A percentile compares a stretch with the other conserved stretches of the same genome.
These are phyloP conservation scores for Ogataea siamensis DNA, from an alignment of 805 yeast species.

Conservation along the genomic window DNA sequence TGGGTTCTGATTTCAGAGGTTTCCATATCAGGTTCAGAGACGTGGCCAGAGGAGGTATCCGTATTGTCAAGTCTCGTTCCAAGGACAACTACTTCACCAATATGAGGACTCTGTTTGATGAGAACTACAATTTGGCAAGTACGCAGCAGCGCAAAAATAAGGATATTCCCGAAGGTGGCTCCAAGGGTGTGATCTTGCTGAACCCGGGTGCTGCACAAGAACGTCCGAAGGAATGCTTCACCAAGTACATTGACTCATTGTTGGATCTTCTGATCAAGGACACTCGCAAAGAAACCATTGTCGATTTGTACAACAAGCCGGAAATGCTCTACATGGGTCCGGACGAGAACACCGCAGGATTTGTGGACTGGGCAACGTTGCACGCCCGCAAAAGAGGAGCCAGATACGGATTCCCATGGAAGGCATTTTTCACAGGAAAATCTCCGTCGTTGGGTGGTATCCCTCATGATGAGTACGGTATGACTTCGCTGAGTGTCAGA, in stretches of 20 bases:
- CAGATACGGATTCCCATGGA: conserved; percentile 78
- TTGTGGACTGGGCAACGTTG: conserved; percentile 95
- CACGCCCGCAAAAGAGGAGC: conserved; percentile 93
- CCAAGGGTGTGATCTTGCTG: conserved; percentile 91
- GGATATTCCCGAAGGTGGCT: conserved; percentile 99
- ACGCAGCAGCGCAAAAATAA: conserved; percentile 97
- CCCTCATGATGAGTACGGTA: conserved; percentile 97
- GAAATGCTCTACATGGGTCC: conserved; percentile 98
- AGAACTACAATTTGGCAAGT: conserved; percentile 90
- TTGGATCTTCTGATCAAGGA: conserved; percentile 79
- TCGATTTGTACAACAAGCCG: conserved; percentile 77
- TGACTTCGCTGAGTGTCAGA: conserved; percentile 94
- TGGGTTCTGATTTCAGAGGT: conserved; percentile 95
- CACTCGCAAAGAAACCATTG: conserved; percentile 71
- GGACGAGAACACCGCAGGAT: conserved; percentile 97
- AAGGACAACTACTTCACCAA: conserved; percentile 82
- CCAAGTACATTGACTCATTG: conserved; percentile 88
- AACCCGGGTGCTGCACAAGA: conserved; percentile 71
- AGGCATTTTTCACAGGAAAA: conserved; percentile 96
- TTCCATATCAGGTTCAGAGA: conserved; percentile 97
- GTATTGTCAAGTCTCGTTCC: conserved; percentile 87
- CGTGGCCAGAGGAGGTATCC: conserved; percentile 97
- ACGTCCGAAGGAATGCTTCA: conserved; percentile 79
- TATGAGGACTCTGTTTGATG: conserved; percentile 88
- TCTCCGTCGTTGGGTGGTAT: conserved; percentile 91